A percentile compares a stretch with the other conserved stretches of the same genome.
Conservation (phyloP, 805 yeast species). For the Myxozyma nipponensis region DNA sequence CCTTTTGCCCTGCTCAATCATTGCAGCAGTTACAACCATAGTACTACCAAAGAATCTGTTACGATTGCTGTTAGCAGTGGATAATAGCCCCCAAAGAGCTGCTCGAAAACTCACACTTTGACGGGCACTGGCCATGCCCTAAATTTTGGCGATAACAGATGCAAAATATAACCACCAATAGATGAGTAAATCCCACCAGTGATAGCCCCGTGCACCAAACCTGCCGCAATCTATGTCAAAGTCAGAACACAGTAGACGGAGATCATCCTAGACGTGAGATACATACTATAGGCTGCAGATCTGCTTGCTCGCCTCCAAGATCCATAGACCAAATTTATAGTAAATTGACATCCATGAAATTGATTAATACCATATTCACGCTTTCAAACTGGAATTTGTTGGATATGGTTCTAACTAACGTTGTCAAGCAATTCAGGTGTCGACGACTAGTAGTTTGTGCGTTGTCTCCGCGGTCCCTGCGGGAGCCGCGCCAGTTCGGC, state of each 20-base stretch:
- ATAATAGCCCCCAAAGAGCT: not conserved
- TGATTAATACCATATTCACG: no score
- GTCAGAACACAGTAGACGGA: no score
- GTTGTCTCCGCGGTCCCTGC: no score
- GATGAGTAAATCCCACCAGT: conserved; percentile 13
- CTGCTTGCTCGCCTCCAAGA: not conserved
- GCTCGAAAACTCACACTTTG: conserved; percentile 9
- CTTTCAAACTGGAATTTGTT: no score
- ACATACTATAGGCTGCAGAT: conserved; percentile 1
- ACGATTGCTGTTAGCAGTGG: not conserved
- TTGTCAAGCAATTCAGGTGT: no score
- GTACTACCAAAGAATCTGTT: conserved; percentile 9
- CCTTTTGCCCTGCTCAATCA: conserved; percentile 13
- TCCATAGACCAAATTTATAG: no score
- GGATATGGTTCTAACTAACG: no score
- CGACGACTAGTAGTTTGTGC: no score
- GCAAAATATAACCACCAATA: not conserved
- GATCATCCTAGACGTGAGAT: no score
- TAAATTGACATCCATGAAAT: no score
- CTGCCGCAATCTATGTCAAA: conserved; percentile 9
- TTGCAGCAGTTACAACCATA: conserved; percentile 9
- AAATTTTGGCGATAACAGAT: conserved; percentile 5
- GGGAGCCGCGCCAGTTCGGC: no score
- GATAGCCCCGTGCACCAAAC: conserved; percentile 10
- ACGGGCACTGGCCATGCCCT: conserved; percentile 8